phyloP scores from a whole-genome alignment of 1,284 basidiomycete species.

The Ganoderma sinense region DNA sequence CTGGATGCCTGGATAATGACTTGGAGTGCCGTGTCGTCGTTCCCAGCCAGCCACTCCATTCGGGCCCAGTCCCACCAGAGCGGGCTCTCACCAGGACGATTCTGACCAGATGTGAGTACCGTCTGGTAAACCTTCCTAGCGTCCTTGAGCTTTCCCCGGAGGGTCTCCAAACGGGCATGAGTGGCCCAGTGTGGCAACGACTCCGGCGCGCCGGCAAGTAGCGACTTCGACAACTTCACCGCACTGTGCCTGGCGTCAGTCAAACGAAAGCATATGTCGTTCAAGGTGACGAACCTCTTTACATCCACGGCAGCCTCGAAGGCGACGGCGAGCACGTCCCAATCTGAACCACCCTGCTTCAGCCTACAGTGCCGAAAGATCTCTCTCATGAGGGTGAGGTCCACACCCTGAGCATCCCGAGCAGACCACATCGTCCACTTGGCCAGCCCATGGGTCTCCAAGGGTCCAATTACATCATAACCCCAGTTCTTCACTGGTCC shows the following conservation, averaged over 20 bases:
- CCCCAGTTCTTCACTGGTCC: slow-evolving; percentile 75
- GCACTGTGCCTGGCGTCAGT: slow-evolving; percentile 54
- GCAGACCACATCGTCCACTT: slow-evolving; percentile 57
- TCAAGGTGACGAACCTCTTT: slow-evolving; percentile 58
- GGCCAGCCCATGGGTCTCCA: slow-evolving; percentile 55
- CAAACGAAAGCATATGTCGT: slow-evolving; percentile 20
- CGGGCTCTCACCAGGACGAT: slow-evolving; percentile 47
- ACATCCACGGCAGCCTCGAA: slow-evolving; percentile 71
- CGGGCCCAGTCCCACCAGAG: slow-evolving; percentile 93
- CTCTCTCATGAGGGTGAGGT: slow-evolving; percentile 56
- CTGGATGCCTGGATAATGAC: slow-evolving; percentile 63
- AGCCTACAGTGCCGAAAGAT: slow-evolving; percentile 66
- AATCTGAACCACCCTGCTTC: slow-evolving; percentile 57
- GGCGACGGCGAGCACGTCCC: slow-evolving; percentile 69
- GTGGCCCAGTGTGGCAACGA: slow-evolving; percentile 82
- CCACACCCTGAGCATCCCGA: slow-evolving; percentile 55
- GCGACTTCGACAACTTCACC: slow-evolving; percentile 73
- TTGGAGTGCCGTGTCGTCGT: slow-evolving; percentile 56
- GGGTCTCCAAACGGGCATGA: slow-evolving; percentile 83
- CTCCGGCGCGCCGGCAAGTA: slow-evolving; percentile 69
- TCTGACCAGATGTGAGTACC: slow-evolving; percentile 52
- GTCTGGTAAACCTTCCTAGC: slow-evolving; percentile 88
- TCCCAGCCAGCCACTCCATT: slow-evolving; percentile 82
- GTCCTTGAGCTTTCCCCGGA: slow-evolving; percentile 73
- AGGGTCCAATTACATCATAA: slow-evolving; percentile 55